phyloP scores from a whole-genome alignment of 768 basidiomycete genomes.

The Daedaleopsis sinensis region DNA sequence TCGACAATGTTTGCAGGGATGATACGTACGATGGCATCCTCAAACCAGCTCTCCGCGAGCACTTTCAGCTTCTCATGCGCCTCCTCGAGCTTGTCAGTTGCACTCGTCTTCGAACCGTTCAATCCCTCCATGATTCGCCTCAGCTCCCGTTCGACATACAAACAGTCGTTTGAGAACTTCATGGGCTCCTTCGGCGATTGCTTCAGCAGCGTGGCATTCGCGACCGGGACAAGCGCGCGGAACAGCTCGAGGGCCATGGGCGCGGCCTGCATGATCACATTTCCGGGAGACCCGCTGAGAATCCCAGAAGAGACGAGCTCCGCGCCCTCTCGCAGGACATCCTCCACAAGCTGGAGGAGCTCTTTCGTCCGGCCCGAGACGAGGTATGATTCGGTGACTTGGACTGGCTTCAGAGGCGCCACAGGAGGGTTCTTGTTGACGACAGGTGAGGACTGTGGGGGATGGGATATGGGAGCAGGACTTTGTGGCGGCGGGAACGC shows the following conservation, averaged over 20 bases:
- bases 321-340: constrained; percentile 66
- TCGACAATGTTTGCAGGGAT: background rate
- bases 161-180: constrained; percentile 82
- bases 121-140: constrained; percentile 36
- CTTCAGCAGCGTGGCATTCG: constrained; percentile 48
- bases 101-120: constrained; percentile 9
- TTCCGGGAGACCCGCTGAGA: constrained; percentile 48
- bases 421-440: constrained; percentile 6
- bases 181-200: constrained; percentile 58
- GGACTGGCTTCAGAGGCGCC: constrained; percentile 13
- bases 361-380: constrained; percentile 61
- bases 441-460: background rate
- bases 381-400: constrained; percentile 54
- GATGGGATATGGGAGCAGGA: constrained; percentile 6
- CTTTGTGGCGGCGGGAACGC: constrained; percentile 15
- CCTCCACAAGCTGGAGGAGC: constrained; percentile 59
- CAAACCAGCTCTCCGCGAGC: constrained; percentile 70
- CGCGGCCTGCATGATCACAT: constrained; percentile 60
- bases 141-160: constrained; percentile 62
- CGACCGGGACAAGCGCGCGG: constrained; percentile 76
- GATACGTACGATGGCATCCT: constrained; percentile 65
- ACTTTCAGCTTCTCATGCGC: constrained; percentile 52
- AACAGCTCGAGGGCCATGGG: constrained; percentile 75
- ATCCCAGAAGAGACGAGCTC: constrained; percentile 62
- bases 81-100: constrained; percentile 55